A percentile compares a stretch with the other conserved stretches of the same genome.
Evolutionary conservation across 23 red algal genomes (phyloP).

Genomic region (Gracilariopsis chorda): DNA sequence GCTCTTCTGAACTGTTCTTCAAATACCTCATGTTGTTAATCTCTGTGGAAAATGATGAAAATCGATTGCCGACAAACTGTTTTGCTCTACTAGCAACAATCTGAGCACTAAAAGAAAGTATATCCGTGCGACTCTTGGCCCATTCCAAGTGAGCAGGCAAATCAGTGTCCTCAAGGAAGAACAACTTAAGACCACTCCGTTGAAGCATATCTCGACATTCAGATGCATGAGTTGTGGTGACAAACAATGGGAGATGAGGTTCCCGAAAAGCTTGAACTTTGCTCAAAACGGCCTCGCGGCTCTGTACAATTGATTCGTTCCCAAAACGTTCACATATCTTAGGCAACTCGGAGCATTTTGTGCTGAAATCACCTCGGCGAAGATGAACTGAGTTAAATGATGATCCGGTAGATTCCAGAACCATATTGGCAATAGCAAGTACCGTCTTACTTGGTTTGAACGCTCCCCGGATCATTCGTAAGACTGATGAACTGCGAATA

Average conservation of each 20-base stretch:
- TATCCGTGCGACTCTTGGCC: constrained; percentile 10
- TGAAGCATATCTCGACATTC: constrained; percentile 1
- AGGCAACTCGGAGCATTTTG: constrained; percentile 34
- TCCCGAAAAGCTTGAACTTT: not conserved
- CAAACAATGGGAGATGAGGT: constrained; percentile 46
- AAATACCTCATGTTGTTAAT: constrained; percentile 41
- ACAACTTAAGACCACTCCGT: not conserved
- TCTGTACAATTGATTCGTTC: constrained; percentile 28
- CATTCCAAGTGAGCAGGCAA: not conserved
- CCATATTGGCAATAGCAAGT: not conserved
- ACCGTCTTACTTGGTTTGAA: constrained; percentile 17
- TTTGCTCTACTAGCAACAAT: constrained; percentile 33
- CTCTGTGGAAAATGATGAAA: constrained; percentile 47
- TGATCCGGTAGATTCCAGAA: not conserved
- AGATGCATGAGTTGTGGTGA: constrained; percentile 22
- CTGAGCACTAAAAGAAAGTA: constrained; percentile 31
- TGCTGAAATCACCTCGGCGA: constrained; percentile 31
- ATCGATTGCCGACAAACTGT: constrained; percentile 58
- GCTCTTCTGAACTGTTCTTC: not conserved
- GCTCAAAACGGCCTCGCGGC: not conserved
- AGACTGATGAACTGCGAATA: not conserved
- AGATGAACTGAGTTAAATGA: constrained; percentile 58
- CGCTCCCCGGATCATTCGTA: constrained; percentile 18
- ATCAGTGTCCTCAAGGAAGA: constrained; percentile 14
- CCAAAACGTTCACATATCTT: constrained; percentile 30